phyloP scores from a whole-genome alignment of 495 filamentous ascomycete genomes.

The Terfezia claveryi region DNA sequence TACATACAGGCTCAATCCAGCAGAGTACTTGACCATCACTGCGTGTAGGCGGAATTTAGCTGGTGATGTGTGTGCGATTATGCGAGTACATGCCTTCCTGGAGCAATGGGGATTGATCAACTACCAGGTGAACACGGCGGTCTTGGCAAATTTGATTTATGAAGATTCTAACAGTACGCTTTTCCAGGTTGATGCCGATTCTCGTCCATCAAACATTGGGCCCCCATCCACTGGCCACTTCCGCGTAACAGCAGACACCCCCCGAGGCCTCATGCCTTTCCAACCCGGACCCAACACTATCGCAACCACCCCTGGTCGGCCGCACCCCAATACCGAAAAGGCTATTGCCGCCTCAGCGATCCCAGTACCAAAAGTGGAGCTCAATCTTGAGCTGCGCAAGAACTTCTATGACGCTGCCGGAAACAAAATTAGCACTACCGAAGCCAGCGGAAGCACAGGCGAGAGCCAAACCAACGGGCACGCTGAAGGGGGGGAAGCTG shows the following conservation, averaged over 20 bases:
- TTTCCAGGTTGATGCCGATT: constrained; percentile 74
- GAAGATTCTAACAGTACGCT: not conserved
- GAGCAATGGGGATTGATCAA: constrained; percentile 99
- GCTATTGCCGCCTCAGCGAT: constrained; percentile 36
- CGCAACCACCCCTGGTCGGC: constrained; percentile 46
- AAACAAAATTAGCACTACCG: constrained; percentile 43
- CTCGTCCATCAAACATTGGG: constrained; percentile 81
- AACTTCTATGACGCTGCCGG: constrained; percentile 89
- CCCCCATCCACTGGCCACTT: constrained; percentile 96
- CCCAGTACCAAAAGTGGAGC: constrained; percentile 44
- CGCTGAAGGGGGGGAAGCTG: not conserved
- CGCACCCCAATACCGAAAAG: constrained; percentile 48
- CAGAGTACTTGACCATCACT: constrained; percentile 91
- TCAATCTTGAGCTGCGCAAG: constrained; percentile 74
- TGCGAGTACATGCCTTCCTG: constrained; percentile 95
- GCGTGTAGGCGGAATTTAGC: constrained; percentile 92
- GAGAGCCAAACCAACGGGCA: constrained; percentile 41
- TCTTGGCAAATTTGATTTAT: constrained; percentile 13
- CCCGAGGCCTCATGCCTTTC: constrained; percentile 80
- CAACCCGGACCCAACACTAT: constrained; percentile 52
- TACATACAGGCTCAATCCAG: constrained; percentile 83
- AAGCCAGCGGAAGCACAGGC: constrained; percentile 30
- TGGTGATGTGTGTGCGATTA: constrained; percentile 94
- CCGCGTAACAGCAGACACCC: constrained; percentile 80
- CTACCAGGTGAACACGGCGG: constrained; percentile 47